A percentile compares a stretch with the other conserved stretches of the same genome.
These are phyloP conservation scores for Eucalyptus polybractea DNA, from an alignment of 345 rosid genomes.

Conservation along the genomic window DNA sequence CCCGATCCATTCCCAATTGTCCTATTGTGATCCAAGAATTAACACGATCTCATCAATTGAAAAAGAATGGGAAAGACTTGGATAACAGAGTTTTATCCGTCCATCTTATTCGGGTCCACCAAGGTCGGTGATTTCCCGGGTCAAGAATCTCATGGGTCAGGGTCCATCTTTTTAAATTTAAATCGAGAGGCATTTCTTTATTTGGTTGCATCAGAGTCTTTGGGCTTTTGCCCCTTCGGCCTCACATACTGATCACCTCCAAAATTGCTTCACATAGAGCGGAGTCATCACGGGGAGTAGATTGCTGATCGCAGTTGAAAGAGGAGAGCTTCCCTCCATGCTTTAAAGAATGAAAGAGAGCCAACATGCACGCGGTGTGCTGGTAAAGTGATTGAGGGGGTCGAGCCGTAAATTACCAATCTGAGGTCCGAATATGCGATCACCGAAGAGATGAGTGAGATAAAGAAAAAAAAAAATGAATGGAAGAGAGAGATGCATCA, in stretches of 20 bases:
- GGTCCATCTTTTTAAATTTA: background rate
- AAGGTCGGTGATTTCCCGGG: background rate
- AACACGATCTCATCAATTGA: background rate
- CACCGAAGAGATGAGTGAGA: background rate
- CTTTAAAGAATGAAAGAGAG: background rate
- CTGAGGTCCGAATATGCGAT: background rate
- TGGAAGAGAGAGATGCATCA: background rate
- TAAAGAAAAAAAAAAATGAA: background rate
- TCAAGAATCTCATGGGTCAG: background rate
- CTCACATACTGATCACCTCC: background rate
- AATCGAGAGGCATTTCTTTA: background rate
- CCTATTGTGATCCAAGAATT: background rate
- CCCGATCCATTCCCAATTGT: background rate
- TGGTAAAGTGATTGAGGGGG: background rate
- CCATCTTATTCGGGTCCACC: background rate
- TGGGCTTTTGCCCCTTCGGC: background rate
- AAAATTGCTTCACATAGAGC: background rate
- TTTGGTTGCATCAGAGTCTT: background rate
- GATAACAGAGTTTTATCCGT: background rate
- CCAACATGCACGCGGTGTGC: background rate
- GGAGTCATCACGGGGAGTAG: background rate
- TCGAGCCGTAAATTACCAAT: background rate
- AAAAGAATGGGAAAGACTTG: background rate
- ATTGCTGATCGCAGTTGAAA: background rate
- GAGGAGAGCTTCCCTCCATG: background rate